Percentiles rank a stretch among this genome's conserved stretches.
phyloP scores from a whole-genome alignment of 2,329 filamentous ascomycete species.

The Rhynchosporium secalis region DNA sequence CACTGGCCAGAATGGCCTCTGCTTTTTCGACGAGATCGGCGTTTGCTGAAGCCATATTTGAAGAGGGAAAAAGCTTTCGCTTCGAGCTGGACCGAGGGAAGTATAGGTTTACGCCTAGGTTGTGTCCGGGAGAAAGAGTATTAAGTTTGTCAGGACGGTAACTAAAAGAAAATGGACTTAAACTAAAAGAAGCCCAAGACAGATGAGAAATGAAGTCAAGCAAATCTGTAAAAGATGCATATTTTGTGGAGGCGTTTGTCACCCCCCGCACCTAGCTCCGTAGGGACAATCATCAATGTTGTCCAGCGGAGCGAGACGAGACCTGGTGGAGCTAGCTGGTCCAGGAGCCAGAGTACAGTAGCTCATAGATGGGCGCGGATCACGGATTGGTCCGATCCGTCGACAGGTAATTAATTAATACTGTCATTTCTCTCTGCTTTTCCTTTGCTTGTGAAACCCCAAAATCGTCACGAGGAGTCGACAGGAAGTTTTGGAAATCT shows the following conservation, averaged over 20 bases:
- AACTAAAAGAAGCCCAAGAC: background rate
- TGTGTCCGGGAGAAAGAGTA: background rate
- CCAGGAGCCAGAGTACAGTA: background rate
- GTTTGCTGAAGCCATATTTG: constrained; percentile 2
- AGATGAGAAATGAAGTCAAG: background rate
- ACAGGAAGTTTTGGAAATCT: no score
- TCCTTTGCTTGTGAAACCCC: no score
- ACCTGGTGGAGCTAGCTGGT: background rate
- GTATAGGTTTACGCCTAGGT: no score
- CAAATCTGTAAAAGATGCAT: background rate
- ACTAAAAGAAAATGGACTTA: background rate
- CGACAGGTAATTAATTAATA: background rate
- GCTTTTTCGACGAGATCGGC: constrained; percentile 13
- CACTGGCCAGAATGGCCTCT: constrained; percentile 14
- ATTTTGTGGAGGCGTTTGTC: no score
- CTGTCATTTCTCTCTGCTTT: no score
- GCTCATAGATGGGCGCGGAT: background rate
- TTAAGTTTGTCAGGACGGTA: background rate
- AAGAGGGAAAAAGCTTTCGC: background rate
- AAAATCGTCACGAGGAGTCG: no score
- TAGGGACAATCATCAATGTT: background rate
- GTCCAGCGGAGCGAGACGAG: background rate
- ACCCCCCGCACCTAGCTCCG: background rate
- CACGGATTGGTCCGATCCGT: background rate
- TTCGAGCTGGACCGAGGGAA: background rate